Conservation (phyloP, 352 stramenopile genomes). For the Globisporangium nagaii region DNA sequence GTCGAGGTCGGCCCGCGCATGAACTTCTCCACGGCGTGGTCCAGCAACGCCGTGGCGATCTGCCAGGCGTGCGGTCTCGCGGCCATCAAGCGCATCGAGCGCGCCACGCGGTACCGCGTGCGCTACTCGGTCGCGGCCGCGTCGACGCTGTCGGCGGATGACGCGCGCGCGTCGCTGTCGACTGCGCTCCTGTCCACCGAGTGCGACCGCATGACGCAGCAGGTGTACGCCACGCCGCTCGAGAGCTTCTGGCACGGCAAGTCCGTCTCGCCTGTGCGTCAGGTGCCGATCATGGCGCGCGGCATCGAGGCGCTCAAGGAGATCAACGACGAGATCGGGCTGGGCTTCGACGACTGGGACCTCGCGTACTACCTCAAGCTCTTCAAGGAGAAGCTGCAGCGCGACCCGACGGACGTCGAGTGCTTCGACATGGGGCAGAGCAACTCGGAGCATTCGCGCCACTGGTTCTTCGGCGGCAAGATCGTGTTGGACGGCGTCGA, state of each 20-base stretch:
- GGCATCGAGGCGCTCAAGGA: constrained; percentile 92
- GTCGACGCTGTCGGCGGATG: constrained; percentile 16
- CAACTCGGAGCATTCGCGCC: constrained; percentile 99
- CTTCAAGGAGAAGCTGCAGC: constrained; percentile 95
- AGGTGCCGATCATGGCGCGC: constrained; percentile 93
- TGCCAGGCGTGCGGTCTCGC: constrained; percentile 91
- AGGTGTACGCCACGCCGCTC: constrained; percentile 90
- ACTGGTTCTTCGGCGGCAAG: constrained; percentile 99
- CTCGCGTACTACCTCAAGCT: constrained; percentile 98
- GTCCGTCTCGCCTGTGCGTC: constrained; percentile 78
- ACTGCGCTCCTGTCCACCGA: constrained; percentile 57
- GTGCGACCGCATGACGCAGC: constrained; percentile 98
- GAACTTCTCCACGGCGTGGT: constrained; percentile 98
- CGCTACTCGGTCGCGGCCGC: constrained; percentile 25
- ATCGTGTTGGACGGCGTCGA: constrained; percentile 97
- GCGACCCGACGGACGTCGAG: constrained; percentile 99
- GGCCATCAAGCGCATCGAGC: constrained; percentile 91
- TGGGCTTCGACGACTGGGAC: constrained; percentile 99
- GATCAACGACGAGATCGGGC: constrained; percentile 92
- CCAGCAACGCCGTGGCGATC: constrained; percentile 97
- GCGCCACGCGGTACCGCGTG: constrained; percentile 90
- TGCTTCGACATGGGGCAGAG: constrained; percentile 99
- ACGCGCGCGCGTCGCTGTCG: constrained; percentile 39
- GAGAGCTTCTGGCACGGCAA: constrained; percentile 87
- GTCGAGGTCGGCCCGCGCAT: constrained; percentile 97